Conservation (phyloP, 2,329 filamentous ascomycete genomes). For the Hypomyces perniciosus region DNA sequence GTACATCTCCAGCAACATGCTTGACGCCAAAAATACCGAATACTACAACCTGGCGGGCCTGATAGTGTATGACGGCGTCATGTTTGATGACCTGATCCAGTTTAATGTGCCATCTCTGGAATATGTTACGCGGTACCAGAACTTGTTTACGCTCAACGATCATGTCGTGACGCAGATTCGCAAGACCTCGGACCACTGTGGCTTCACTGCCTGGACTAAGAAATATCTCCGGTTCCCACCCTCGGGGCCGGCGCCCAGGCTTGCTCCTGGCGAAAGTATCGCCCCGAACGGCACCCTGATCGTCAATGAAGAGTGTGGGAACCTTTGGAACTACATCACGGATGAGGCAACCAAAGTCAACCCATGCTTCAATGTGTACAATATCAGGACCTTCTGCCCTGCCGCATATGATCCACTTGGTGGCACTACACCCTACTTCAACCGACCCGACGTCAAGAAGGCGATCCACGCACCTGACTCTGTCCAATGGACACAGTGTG, state of each 20-base stretch:
- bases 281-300: slow-evolving; percentile 23
- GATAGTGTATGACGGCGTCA: slow-evolving; percentile 66
- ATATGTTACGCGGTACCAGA: slow-evolving; percentile 55
- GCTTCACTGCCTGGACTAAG: slow-evolving; percentile 54
- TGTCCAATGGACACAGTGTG: slow-evolving; percentile 14
- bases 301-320: slow-evolving; percentile 44
- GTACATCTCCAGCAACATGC: slow-evolving; percentile 67
- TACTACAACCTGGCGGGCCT: slow-evolving; percentile 65
- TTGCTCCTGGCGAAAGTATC: slow-evolving; percentile 36
- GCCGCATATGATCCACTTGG: slow-evolving; percentile 62
- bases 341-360: slow-evolving; percentile 53
- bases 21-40: slow-evolving; percentile 57
- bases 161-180: slow-evolving; percentile 48
- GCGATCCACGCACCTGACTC: slow-evolving; percentile 58
- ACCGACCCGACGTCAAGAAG: slow-evolving; percentile 61
- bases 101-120: slow-evolving; percentile 45
- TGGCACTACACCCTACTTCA: slow-evolving; percentile 65
- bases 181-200: slow-evolving; percentile 49
- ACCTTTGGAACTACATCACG: slow-evolving; percentile 51
- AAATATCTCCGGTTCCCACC: slow-evolving; percentile 65
- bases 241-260: slow-evolving; percentile 49
- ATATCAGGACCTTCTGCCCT: slow-evolving; percentile 67
- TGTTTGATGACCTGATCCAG: slow-evolving; percentile 45
- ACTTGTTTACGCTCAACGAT: slow-evolving; percentile 59
- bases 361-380: slow-evolving; percentile 76